These are phyloP conservation scores for Claviceps pusilla DNA, from an alignment of 2,329 filamentous ascomycete species.

Conservation along the genomic window DNA sequence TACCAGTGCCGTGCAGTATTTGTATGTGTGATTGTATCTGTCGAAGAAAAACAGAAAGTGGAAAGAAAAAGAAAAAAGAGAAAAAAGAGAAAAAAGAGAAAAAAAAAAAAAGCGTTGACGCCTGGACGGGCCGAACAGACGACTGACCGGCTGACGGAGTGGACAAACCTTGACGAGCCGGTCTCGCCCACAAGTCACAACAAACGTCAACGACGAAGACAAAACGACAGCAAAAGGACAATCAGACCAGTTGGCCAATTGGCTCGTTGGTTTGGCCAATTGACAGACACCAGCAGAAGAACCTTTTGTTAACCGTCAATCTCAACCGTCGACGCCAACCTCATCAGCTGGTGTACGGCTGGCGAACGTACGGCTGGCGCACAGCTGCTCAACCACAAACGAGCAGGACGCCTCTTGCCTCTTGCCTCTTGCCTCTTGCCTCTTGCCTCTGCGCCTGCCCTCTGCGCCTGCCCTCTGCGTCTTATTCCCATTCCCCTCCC, in stretches of 20 bases:
- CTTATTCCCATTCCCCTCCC: conserved; percentile 8
- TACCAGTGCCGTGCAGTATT: not conserved
- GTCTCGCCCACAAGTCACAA: not conserved
- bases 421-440: too few species aligned
- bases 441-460: not conserved
- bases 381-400: not conserved
- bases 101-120: too few species aligned
- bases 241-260: not conserved
- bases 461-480: not conserved
- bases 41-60: not conserved
- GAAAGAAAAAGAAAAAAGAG: too few species aligned
- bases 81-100: too few species aligned
- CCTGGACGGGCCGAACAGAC: not conserved
- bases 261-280: not conserved
- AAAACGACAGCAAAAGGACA: not conserved
- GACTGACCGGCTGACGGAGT: not conserved
- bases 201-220: not conserved
- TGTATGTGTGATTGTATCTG: not conserved
- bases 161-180: not conserved
- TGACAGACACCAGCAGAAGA: not conserved
- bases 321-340: not conserved
- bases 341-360: not conserved
- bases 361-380: not conserved
- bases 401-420: not conserved
- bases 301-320: not conserved